Base-by-base conservation (phyloP, 2,329 filamentous ascomycete species). In the Talaromyces sp. region DNA sequence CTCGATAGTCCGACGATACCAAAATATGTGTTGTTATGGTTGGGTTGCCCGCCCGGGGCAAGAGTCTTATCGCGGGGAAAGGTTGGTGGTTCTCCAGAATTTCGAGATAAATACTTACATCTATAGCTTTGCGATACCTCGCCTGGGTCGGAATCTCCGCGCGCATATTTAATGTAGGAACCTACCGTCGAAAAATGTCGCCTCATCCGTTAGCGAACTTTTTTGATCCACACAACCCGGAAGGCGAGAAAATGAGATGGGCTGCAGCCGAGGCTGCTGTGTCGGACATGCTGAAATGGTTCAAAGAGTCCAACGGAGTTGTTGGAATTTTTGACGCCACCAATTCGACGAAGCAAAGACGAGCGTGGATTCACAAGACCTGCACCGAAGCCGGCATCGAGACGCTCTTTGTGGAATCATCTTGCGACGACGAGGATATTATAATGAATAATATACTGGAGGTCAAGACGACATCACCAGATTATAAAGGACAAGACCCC, bases 21-120 rank as follows among this genome's bases (percentile, higher is more conserved):
- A 92, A 91, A 78, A 96, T 99, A 82, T 98, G 94, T 79, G 93
- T 99, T 69, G 93, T 99, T 73, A 98, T 99, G 95, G 95, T 99
- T 67, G 95, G 95, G 70, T 85, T 99, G 76, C 95, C 95, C 64
- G 95, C 95, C 68, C 86, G 95, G 72, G 95, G 95, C 75, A 99
- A 99, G 86, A 97, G 92, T 82, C 88, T 97, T 78, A 98, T 99
- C 77, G 94, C 95, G 71, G 93, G 96, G 75, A 97, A 97, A 87
- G 93, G 93, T 95, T 17, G 5, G 31, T 45, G 58, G 15, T 49
- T 43, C 19, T 56, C 31, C 34, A 22, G 58, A 29, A 34, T 8
- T 56, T 3, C 43, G 58, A 8, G 6, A 47, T 19, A 25, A 64
- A 40, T 25, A 38, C 53, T 65, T 6, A 62, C 51, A n/a, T 17